Conservation (phyloP, 345 rosid genomes). For the Eucalyptus regnans region DNA sequence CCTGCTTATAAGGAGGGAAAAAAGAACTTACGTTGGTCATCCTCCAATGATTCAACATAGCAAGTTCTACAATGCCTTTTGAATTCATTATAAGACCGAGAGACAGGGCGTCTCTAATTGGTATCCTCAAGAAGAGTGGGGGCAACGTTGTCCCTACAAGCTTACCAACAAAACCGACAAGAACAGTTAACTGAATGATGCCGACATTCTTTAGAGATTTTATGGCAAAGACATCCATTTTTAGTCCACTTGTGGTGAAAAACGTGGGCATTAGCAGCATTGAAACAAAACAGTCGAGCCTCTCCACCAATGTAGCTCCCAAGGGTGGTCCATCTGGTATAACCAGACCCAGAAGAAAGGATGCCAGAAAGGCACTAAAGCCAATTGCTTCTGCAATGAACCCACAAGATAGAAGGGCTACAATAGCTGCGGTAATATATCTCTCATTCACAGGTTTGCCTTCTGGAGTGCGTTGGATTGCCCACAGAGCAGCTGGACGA, state of each 20-base stretch:
- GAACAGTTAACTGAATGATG: background rate
- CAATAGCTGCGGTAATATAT: slow-evolving; percentile 3
- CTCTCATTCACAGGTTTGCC: slow-evolving; percentile 21
- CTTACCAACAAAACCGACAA: slow-evolving; percentile 7
- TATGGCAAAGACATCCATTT: background rate
- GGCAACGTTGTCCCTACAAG: slow-evolving; percentile 9
- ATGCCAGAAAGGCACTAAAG: background rate
- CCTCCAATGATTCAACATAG: slow-evolving; percentile 1
- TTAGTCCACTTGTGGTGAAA: slow-evolving; percentile 15
- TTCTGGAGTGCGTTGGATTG: slow-evolving; percentile 7
- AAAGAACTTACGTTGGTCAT: slow-evolving; percentile 1
- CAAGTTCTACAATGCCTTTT: slow-evolving; percentile 23
- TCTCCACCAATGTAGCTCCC: slow-evolving; percentile 19
- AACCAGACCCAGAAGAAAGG: slow-evolving; percentile 17
- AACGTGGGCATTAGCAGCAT: slow-evolving; percentile 14
- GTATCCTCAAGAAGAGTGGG: slow-evolving; percentile 14
- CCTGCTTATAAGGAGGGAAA: background rate
- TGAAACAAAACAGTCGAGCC: slow-evolving; percentile 15
- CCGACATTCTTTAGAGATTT: slow-evolving; percentile 3
- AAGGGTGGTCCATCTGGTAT: slow-evolving; percentile 29
- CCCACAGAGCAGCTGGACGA: slow-evolving; percentile 23
- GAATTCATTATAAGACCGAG: slow-evolving; percentile 25
- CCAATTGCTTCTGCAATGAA: slow-evolving; percentile 19
- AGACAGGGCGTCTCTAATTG: slow-evolving; percentile 16
- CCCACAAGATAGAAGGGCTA: slow-evolving; percentile 10